A percentile compares a stretch with the other conserved stretches of the same genome.
These are phyloP conservation scores for Hypomontagnella monticulosa DNA, from an alignment of 495 filamentous ascomycete genomes.

Conservation along the genomic window DNA sequence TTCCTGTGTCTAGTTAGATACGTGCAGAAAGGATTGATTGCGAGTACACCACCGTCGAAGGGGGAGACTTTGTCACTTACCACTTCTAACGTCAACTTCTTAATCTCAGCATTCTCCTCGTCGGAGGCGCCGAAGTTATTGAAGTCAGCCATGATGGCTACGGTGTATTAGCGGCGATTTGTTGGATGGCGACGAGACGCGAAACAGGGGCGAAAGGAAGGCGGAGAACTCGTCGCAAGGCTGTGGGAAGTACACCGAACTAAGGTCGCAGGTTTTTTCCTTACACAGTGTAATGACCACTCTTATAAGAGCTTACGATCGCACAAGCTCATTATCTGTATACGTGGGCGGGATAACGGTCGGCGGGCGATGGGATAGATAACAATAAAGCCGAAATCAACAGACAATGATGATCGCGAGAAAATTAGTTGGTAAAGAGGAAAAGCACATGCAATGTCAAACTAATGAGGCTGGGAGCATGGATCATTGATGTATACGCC, in stretches of 20 bases:
- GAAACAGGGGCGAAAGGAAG: constrained; percentile 2
- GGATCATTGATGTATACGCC: constrained; percentile 8
- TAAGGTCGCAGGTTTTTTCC: constrained; percentile 13
- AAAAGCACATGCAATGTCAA: constrained; percentile 37
- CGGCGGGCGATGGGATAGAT: constrained; percentile 10
- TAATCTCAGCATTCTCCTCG: constrained; percentile 86
- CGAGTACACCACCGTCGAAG: neutral
- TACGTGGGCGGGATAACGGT: constrained; percentile 1
- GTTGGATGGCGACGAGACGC: constrained; percentile 15
- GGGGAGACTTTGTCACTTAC: constrained; percentile 61
- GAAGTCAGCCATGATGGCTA: constrained; percentile 55
- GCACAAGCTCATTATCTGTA: constrained; percentile 1
- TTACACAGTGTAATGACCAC: neutral
- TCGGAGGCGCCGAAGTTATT: constrained; percentile 77
- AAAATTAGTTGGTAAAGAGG: constrained; percentile 27
- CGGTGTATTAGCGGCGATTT: neutral
- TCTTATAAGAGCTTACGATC: constrained; percentile 12
- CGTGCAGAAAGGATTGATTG: constrained; percentile 9
- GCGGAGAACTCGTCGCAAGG: constrained; percentile 14
- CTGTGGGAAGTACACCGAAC: constrained; percentile 15
- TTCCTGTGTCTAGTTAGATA: constrained; percentile 51
- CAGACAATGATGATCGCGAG: constrained; percentile 37
- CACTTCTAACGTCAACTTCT: constrained; percentile 78
- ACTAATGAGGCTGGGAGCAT: constrained; percentile 36
- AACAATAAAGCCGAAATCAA: constrained; percentile 34